These are phyloP conservation scores for Phalaenopsis hybrid DNA, from an alignment of 116 monocot species.

Conservation along the genomic window DNA sequence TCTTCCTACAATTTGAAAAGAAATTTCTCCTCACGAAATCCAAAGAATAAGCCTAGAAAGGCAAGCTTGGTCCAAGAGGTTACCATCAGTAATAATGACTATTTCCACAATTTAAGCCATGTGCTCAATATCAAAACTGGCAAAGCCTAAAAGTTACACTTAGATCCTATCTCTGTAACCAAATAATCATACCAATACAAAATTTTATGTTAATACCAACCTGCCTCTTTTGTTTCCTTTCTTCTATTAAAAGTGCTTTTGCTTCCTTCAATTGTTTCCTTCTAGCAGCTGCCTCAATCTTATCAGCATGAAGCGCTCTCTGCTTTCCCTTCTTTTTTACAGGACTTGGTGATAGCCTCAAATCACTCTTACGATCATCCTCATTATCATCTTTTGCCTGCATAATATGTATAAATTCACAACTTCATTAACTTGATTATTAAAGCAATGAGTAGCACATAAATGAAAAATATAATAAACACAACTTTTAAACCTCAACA, in stretches of 20 bases:
- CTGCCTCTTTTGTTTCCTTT: constrained; percentile 65
- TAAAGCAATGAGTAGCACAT: neutral
- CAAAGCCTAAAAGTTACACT: neutral
- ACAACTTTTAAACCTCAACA: neutral
- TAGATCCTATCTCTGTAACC: neutral
- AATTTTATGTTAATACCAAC: constrained; percentile 18
- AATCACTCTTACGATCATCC: constrained; percentile 7
- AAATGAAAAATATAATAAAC: neutral
- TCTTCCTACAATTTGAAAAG: constrained; percentile 44
- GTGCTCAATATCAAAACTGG: neutral
- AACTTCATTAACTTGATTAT: neutral
- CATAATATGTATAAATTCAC: neutral
- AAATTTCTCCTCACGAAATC: neutral
- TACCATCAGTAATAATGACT: neutral
- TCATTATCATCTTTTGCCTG: constrained; percentile 20
- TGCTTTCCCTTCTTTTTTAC: constrained; percentile 19
- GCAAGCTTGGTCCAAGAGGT: neutral
- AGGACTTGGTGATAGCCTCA: constrained; percentile 12
- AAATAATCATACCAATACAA: neutral
- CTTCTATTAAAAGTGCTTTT: constrained; percentile 44
- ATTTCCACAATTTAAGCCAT: neutral
- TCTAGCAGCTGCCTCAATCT: constrained; percentile 31
- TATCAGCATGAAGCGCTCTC: constrained; percentile 14
- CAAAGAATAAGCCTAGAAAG: neutral
- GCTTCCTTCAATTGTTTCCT: constrained; percentile 66